Conservation (phyloP, 2,329 filamentous ascomycete genomes). For the Plectosphaerella cucumerina region DNA sequence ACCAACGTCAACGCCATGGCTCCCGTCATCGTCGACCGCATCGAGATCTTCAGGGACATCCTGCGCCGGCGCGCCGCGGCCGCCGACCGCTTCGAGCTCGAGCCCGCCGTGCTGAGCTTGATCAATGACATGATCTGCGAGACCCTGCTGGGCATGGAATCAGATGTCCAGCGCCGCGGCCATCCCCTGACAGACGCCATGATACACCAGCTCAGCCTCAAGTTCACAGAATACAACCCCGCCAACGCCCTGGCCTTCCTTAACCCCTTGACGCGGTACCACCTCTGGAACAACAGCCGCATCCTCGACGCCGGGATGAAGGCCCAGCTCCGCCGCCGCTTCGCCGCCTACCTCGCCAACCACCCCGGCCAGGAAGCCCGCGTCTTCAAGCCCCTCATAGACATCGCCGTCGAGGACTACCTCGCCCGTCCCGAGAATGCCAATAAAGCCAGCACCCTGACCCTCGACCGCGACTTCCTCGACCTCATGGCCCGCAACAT, state of each 20-base stretch:
- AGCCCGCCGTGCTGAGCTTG: not conserved
- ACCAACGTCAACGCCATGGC: not conserved
- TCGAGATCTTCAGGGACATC: not conserved
- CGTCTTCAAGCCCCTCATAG: conserved; percentile 18
- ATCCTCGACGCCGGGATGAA: conserved; percentile 18
- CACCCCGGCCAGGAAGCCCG: conserved; percentile 10
- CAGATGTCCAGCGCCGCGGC: not conserved
- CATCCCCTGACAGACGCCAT: not conserved
- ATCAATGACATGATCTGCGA: not conserved
- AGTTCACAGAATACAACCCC: not conserved
- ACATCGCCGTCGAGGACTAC: conserved; percentile 22
- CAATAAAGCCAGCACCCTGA: not conserved
- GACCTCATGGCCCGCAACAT: conserved; percentile 19
- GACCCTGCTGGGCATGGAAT: not conserved
- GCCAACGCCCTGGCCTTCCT: conserved; percentile 10
- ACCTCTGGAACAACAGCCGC: conserved; percentile 25
- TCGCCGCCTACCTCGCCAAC: conserved; percentile 7
- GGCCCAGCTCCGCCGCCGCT: conserved; percentile 16
- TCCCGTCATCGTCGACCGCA: not conserved
- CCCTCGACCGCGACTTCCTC: conserved; percentile 19
- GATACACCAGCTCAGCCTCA: no score
- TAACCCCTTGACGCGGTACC: conserved; percentile 19
- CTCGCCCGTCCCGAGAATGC: conserved; percentile 17
- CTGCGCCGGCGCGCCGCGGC: not conserved
- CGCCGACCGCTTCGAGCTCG: not conserved